Evolutionary conservation across 306 rosid genomes (phyloP).

Genomic region (Quercus wislizeni): DNA sequence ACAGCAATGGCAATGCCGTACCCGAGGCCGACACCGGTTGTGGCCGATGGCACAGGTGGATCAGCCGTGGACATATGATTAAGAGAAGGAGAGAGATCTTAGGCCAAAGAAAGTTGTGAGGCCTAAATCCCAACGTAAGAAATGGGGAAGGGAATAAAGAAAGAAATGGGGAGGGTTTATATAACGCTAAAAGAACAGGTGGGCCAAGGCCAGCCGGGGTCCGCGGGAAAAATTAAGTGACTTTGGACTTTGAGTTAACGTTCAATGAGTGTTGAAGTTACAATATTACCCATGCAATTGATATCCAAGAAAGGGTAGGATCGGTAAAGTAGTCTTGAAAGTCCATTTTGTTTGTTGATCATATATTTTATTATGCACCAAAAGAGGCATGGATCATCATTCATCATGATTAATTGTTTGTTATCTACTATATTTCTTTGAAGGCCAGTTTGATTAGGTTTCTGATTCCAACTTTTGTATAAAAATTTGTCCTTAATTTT

Average conservation of each 20-base stretch:
- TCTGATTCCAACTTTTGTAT: too few species aligned
- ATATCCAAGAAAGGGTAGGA: not conserved
- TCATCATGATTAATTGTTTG: too few species aligned
- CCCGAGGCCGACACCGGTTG: constrained; percentile 58
- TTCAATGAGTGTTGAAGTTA: not conserved
- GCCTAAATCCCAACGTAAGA: not conserved
- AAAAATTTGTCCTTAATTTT: too few species aligned
- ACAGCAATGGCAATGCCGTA: constrained; percentile 69
- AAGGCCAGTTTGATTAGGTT: too few species aligned
- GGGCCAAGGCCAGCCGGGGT: constrained; percentile 33
- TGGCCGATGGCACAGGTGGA: constrained; percentile 29
- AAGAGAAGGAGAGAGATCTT: not conserved
- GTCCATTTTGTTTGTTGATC: too few species aligned
- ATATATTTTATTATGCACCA: too few species aligned
- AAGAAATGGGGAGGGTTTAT: not conserved
- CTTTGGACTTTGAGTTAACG: constrained; percentile 12
- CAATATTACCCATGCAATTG: not conserved
- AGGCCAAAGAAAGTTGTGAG: not conserved
- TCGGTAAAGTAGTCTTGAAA: not conserved
- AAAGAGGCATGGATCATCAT: too few species aligned
- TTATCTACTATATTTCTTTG: too few species aligned
- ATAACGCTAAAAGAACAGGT: constrained; percentile 18
- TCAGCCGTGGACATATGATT: constrained; percentile 40
- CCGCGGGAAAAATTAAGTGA: constrained; percentile 52
- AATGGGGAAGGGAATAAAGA: not conserved